phyloP scores from a whole-genome alignment of 768 basidiomycete species.

The Naganishia vishniacii region DNA sequence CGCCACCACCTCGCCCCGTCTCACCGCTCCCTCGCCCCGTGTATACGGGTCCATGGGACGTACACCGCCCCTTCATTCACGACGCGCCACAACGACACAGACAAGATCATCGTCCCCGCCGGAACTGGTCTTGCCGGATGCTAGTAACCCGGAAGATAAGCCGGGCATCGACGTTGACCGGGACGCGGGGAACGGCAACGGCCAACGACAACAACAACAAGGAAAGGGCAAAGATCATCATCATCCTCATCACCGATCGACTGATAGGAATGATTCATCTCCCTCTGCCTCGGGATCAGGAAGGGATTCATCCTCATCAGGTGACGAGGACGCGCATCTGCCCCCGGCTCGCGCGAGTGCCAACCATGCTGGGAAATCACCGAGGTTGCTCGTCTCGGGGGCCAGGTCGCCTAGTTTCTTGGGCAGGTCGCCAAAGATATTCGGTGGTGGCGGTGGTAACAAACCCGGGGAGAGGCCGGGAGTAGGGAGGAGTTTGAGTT shows the following conservation, averaged over 20 bases:
- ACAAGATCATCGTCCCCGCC: constrained; percentile 7
- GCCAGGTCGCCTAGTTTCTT: constrained; percentile 5
- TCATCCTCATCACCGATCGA: too few relatives aligned
- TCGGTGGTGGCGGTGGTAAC: background rate
- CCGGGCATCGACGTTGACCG: background rate
- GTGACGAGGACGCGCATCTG: background rate
- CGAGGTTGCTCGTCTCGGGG: background rate
- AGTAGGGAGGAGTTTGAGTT: background rate
- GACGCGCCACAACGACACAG: too few relatives aligned
- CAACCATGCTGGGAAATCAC: background rate
- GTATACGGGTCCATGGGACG: constrained; percentile 22
- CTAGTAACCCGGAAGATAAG: background rate
- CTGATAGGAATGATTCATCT: too few relatives aligned
- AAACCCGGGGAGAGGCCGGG: background rate
- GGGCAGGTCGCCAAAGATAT: background rate
- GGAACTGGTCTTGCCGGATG: constrained; percentile 10
- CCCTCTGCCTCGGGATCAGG: constrained; percentile 3
- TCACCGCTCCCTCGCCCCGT: background rate
- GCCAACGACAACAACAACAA: too few relatives aligned
- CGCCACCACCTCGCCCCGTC: background rate
- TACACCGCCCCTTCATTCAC: too few relatives aligned
- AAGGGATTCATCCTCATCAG: constrained; percentile 12
- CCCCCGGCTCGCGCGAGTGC: background rate
- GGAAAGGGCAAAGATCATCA: too few relatives aligned
- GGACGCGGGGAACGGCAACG: background rate